Conservation (phyloP, 2,329 filamentous ascomycete species). For the Verticillium zaregamsianum region DNA sequence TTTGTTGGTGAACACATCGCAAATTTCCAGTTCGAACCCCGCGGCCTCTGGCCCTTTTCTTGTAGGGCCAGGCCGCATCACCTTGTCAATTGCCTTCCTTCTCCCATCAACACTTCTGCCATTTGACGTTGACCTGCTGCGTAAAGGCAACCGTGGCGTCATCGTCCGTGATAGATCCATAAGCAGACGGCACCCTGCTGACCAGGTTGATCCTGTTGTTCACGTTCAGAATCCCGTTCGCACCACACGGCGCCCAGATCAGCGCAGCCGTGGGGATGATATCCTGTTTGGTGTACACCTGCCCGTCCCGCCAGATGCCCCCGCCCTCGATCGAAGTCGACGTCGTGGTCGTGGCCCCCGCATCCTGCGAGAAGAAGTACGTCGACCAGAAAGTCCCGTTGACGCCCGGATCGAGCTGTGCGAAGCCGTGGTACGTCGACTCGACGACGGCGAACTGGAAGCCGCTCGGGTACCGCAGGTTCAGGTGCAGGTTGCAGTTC, state of each 20-base stretch:
- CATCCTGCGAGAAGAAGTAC: constrained; percentile 44
- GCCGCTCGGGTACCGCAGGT: constrained; percentile 40
- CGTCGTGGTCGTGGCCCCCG: constrained; percentile 37
- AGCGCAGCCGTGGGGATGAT: constrained; percentile 37
- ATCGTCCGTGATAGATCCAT: constrained; percentile 31
- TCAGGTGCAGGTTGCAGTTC: constrained; percentile 44
- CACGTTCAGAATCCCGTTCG: constrained; percentile 37
- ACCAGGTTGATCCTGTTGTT: constrained; percentile 33
- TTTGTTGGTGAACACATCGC: too few relatives aligned
- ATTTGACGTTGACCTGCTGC: constrained; percentile 31
- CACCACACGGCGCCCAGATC: constrained; percentile 42
- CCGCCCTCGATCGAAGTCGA: constrained; percentile 37
- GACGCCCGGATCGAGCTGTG: constrained; percentile 38
- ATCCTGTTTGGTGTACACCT: constrained; percentile 44
- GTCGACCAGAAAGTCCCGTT: constrained; percentile 41
- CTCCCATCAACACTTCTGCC: constrained; percentile 16
- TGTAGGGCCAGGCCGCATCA: too few relatives aligned
- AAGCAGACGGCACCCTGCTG: constrained; percentile 24
- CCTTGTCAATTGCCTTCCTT: neutral
- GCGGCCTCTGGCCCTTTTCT: neutral
- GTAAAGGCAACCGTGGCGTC: constrained; percentile 34
- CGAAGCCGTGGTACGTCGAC: constrained; percentile 45
- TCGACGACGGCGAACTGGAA: constrained; percentile 43
- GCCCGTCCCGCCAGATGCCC: constrained; percentile 33
- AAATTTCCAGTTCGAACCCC: neutral